phyloP scores from a whole-genome alignment of 1,139 yeast genomes.

The Nadsonia commutata region DNA sequence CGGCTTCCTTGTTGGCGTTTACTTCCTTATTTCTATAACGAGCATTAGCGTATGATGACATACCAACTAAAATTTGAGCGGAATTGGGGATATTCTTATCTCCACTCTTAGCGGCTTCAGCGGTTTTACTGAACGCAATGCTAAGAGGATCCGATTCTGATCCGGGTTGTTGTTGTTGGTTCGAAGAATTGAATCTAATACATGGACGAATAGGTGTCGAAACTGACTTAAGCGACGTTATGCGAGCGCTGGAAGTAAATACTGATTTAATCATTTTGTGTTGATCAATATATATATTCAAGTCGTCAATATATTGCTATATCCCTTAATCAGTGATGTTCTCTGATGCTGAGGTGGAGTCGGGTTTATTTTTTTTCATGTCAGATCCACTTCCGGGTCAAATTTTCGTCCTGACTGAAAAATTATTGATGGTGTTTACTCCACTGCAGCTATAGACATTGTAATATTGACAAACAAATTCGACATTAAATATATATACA shows the following conservation, averaged over 20 bases:
- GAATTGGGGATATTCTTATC: slow-evolving; percentile 2
- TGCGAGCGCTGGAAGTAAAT: not conserved
- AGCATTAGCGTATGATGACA: slow-evolving; percentile 1
- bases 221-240: not conserved
- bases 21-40: not conserved
- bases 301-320: too few relatives aligned
- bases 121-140: slow-evolving; percentile 2
- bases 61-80: slow-evolving; percentile 1
- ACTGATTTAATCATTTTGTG: not conserved
- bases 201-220: not conserved
- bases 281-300: not conserved
- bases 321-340: not conserved
- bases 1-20: slow-evolving; percentile 7
- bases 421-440: not conserved
- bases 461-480: too few relatives aligned
- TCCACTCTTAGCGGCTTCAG: slow-evolving; percentile 3
- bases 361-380: not conserved
- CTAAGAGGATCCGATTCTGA: slow-evolving; percentile 4
- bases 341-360: not conserved
- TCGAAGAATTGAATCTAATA: slow-evolving; percentile 1
- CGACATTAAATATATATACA: too few relatives aligned
- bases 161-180: slow-evolving; percentile 4
- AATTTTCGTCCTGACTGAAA: not conserved
- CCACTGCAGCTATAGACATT: too few relatives aligned
- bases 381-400: not conserved